Conservation (phyloP, 805 yeast species). For the Candida sphagnicola region DNA sequence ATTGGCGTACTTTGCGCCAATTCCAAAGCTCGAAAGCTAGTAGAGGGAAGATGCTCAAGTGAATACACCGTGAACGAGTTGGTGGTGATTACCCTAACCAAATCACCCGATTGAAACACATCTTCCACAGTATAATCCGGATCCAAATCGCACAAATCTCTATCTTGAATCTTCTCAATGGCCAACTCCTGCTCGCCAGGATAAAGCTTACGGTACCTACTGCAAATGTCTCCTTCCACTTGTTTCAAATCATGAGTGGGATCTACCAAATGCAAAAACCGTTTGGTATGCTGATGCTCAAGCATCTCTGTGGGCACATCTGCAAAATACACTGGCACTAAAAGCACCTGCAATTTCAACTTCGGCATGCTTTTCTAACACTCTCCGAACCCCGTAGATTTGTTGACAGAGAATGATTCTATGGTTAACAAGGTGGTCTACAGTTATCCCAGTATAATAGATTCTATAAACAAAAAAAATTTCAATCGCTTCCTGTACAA, state of each 20-base stretch:
- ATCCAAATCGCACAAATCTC: constrained; percentile 68
- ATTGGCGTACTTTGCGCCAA: constrained; percentile 19
- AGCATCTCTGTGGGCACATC: constrained; percentile 16
- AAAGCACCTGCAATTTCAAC: constrained; percentile 33
- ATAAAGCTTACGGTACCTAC: constrained; percentile 57
- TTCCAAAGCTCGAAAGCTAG: constrained; percentile 3
- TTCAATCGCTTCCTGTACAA: background rate
- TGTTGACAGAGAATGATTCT: too few relatives aligned
- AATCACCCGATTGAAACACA: constrained; percentile 48
- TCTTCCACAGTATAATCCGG: constrained; percentile 68
- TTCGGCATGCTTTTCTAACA: constrained; percentile 14
- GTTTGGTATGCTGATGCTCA: constrained; percentile 27
- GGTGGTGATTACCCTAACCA: constrained; percentile 31
- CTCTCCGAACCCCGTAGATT: too few relatives aligned
- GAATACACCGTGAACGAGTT: constrained; percentile 14
- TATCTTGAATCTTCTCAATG: constrained; percentile 64
- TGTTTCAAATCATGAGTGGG: constrained; percentile 42
- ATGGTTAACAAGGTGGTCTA: too few relatives aligned
- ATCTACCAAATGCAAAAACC: constrained; percentile 63
- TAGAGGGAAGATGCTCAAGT: background rate
- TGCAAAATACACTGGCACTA: constrained; percentile 23
- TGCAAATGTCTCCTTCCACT: constrained; percentile 51
- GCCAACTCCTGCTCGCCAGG: constrained; percentile 56
- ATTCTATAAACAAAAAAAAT: background rate
- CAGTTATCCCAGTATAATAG: too few relatives aligned